Base-by-base conservation (phyloP, 345 rosid genomes). In the thale cress (Arabidopsis thaliana) region DNA sequence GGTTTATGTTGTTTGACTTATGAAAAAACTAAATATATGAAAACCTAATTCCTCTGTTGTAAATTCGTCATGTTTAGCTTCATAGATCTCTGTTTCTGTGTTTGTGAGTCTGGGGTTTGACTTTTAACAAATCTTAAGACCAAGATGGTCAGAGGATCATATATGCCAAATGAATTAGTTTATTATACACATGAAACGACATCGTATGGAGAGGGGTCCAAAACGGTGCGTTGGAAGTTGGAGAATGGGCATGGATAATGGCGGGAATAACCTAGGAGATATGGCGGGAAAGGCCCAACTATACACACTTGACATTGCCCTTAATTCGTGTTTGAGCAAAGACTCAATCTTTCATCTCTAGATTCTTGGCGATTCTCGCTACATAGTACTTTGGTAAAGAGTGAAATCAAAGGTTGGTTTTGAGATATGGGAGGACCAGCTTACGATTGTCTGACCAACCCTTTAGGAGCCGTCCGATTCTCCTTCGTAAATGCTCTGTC, bases 381-480 rank as follows among this genome's bases (percentile, higher is more conserved):
- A 55, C 38, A 7, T 16, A 58, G 36, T 14, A 3, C 2, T 58
- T 16, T 42, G 0, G 50, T 4, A 28, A 28, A 28, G 4, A 13
- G 2, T 20, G 37, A 30, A 38, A 37, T 38, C 32, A 11, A 28
- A 40, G 71, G 4, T 23, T 3, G 11, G 9, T 8, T 30, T 11
- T 11, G 69, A 63, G 80, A 80, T 59, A 92, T 95, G 97, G 99
- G 84, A 7, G 97, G 99, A 37, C 87, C 85, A 11, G 80, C 78
- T 49, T 91, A 87, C 80, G 99, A 94, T 85, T 90, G 87, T 84
- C 55, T 87, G 20, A 84, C 80, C 40, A 95, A 95, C 74, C 99
- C 99, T 3, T 81, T 92, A 23, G 99, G 96, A 76, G 97, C 93
- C 73, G 92, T 95, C 56, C 87, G 97, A 65, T 83, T 81, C 59